Evolutionary conservation across 176 grass and related monocot species (phyloP).

Genomic region (Cymbopogon citratus): DNA sequence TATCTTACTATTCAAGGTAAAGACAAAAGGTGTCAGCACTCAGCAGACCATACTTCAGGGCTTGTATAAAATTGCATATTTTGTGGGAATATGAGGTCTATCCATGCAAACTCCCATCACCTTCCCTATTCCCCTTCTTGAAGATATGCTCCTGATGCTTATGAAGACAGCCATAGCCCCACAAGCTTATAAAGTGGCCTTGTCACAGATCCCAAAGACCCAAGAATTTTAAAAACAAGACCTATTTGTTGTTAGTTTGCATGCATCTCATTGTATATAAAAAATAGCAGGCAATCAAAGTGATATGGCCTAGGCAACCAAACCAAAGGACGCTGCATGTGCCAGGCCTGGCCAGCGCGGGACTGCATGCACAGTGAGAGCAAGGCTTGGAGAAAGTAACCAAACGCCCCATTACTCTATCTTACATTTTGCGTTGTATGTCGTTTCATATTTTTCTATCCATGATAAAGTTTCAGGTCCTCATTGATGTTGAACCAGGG

Average conservation of each 20-base stretch:
- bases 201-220: neutral
- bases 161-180: neutral
- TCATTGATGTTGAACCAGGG: neutral
- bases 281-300: too few species aligned
- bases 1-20: slow-evolving; percentile 1
- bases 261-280: neutral
- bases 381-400: too few species aligned
- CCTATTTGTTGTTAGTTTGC: neutral
- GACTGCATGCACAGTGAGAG: too few species aligned
- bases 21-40: neutral
- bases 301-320: too few species aligned
- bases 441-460: too few species aligned
- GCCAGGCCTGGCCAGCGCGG: too few species aligned
- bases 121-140: neutral
- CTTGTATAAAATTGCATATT: neutral
- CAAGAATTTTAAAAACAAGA: neutral
- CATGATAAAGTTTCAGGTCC: too few species aligned
- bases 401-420: too few species aligned
- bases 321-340: too few species aligned
- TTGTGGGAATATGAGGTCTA: neutral
- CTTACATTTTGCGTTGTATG: too few species aligned
- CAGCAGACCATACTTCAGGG: neutral
- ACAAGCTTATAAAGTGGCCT: neutral
- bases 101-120: neutral
- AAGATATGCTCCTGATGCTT: neutral